phyloP scores from a whole-genome alignment of 192 early-diverging fungal species.

The Chytriomyces confervae region DNA sequence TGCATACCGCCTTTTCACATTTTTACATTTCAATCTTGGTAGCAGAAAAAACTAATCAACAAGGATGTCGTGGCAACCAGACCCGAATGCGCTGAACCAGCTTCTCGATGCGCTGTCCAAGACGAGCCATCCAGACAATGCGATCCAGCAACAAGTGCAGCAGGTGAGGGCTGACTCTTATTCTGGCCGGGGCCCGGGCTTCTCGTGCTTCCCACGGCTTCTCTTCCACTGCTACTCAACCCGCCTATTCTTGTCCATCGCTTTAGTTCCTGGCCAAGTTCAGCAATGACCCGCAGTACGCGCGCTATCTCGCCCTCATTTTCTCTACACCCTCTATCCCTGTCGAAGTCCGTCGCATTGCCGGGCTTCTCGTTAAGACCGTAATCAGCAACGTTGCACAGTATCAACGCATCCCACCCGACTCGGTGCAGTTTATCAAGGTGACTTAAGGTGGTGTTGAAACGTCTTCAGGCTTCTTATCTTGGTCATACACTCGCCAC shows the following conservation, averaged over 20 bases:
- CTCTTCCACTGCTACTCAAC: background rate
- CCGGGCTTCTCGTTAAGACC: conserved; percentile 72
- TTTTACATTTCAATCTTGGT: background rate
- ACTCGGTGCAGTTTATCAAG: conserved; percentile 42
- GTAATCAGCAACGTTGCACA: conserved; percentile 46
- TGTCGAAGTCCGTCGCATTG: conserved; percentile 75
- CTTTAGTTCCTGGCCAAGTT: conserved; percentile 46
- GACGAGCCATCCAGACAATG: conserved; percentile 38
- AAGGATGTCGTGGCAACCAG: conserved; percentile 43
- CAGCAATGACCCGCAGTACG: conserved; percentile 75
- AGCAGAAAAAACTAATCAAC: background rate
- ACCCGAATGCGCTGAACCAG: conserved; percentile 35
- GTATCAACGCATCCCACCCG: conserved; percentile 48
- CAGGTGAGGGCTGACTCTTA: conserved; percentile 29
- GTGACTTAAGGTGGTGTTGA: background rate
- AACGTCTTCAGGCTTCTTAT: conserved; percentile 9
- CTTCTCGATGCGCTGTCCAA: conserved; percentile 44
- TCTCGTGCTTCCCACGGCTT: background rate
- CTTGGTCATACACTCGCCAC: conserved; percentile 26
- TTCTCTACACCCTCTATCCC: conserved; percentile 71
- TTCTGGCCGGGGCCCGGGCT: background rate
- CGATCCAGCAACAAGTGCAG: conserved; percentile 44
- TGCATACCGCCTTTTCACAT: background rate
- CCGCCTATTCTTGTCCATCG: background rate
- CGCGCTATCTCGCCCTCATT: conserved; percentile 88